Percentiles rank a stretch among this genome's conserved stretches.
Evolutionary conservation across 495 filamentous ascomycete genomes (phyloP).

Genomic region (Daldinia vernicosa): DNA sequence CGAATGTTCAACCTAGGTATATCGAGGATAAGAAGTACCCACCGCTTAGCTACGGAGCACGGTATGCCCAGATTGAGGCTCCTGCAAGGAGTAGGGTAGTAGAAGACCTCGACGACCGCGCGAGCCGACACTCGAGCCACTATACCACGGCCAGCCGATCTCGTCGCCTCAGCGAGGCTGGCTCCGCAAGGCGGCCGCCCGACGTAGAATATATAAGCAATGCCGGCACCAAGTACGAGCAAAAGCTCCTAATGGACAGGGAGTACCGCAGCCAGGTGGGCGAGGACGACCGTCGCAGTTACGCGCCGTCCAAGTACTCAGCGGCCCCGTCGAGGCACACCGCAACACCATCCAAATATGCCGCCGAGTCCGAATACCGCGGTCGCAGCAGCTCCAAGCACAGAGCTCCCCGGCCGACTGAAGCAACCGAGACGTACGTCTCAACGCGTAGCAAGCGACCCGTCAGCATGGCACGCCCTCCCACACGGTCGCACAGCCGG

Average conservation of each 20-base stretch:
- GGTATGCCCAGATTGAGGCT: slow-evolving; percentile 47
- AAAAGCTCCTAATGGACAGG: slow-evolving; percentile 33
- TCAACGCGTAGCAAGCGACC: slow-evolving; percentile 51
- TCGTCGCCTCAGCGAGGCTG: slow-evolving; percentile 50
- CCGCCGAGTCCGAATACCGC: slow-evolving; percentile 13
- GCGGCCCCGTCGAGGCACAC: slow-evolving; percentile 18
- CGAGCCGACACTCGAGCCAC: slow-evolving; percentile 49
- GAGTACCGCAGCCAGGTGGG: slow-evolving; percentile 48
- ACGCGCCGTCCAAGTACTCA: slow-evolving; percentile 22
- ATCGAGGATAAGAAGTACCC: slow-evolving; percentile 47
- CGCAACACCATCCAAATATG: slow-evolving; percentile 11
- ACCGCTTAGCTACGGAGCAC: slow-evolving; percentile 49
- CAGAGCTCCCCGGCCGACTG: slow-evolving; percentile 12
- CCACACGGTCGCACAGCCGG: slow-evolving; percentile 31
- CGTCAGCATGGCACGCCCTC: slow-evolving; percentile 46
- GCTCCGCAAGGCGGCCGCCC: slow-evolving; percentile 45
- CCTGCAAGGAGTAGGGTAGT: slow-evolving; percentile 49
- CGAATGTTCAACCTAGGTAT: slow-evolving; percentile 47
- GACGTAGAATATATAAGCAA: slow-evolving; percentile 40
- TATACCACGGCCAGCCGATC: slow-evolving; percentile 25
- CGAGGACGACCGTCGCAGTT: slow-evolving; percentile 23
- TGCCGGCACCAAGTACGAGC: slow-evolving; percentile 14
- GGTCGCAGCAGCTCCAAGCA: slow-evolving; percentile 11
- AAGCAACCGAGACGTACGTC: slow-evolving; percentile 49
- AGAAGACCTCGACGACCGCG: slow-evolving; percentile 55